phyloP scores from a whole-genome alignment of 1,139 yeast genomes.

The Geotrichum europaeum region DNA sequence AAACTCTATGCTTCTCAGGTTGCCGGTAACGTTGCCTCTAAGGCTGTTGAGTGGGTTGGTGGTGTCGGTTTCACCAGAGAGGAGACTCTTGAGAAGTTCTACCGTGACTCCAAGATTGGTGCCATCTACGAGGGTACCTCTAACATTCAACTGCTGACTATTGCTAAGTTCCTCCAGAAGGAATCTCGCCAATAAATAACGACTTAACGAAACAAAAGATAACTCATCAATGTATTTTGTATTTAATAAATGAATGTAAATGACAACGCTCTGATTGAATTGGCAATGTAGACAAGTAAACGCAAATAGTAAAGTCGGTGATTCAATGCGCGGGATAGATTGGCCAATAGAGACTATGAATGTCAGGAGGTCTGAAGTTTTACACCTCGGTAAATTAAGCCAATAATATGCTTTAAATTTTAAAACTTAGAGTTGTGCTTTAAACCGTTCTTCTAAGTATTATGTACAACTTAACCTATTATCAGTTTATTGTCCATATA shows the following conservation, averaged over 20 bases:
- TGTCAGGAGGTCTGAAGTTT: neutral
- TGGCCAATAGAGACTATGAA: neutral
- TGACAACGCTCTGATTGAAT: neutral
- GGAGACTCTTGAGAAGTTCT: constrained; percentile 40
- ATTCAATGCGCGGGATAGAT: neutral
- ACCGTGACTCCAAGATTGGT: constrained; percentile 43
- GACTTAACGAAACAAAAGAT: neutral
- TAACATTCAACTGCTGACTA: constrained; percentile 42
- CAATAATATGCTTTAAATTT: no score
- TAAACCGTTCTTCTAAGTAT: no score
- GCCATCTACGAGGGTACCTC: constrained; percentile 43
- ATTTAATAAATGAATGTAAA: neutral
- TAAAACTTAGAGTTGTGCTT: no score
- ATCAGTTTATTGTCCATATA: neutral
- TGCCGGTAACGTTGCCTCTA: constrained; percentile 39
- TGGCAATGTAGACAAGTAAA: neutral
- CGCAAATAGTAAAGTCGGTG: neutral
- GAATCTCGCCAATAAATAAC: constrained; percentile 24
- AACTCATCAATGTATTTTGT: neutral
- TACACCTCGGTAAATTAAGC: no score
- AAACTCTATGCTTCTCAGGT: constrained; percentile 40
- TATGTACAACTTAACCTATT: no score
- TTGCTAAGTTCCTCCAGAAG: constrained; percentile 39
- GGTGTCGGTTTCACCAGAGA: constrained; percentile 45
- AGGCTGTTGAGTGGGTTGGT: constrained; percentile 45